Conservation (phyloP, 805 yeast species). For the Yarrowia keelungensis region DNA sequence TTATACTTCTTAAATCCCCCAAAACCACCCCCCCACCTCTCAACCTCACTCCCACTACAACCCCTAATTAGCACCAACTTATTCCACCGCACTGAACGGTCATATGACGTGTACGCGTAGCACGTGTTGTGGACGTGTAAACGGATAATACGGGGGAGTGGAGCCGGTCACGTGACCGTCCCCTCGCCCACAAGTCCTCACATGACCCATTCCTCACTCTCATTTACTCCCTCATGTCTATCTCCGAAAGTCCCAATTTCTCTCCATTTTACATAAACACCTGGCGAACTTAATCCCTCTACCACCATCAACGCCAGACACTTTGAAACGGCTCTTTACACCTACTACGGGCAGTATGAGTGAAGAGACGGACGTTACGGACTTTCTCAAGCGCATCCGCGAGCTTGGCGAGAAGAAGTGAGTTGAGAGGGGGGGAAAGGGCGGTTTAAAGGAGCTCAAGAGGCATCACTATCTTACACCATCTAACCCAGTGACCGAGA, state of each 20-base stretch:
- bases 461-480: no score
- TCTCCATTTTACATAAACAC: neutral
- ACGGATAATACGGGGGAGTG: no score
- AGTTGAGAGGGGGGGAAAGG: conserved; percentile 34
- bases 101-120: conserved; percentile 15
- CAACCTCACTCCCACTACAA: no score
- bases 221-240: neutral
- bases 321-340: neutral
- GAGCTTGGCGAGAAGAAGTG: conserved; percentile 48
- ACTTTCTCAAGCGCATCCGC: conserved; percentile 46
- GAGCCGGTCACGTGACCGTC: neutral
- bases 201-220: neutral
- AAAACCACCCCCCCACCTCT: no score
- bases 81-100: neutral
- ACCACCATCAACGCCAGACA: neutral
- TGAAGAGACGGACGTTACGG: conserved; percentile 45
- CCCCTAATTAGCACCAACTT: neutral
- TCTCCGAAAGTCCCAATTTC: conserved; percentile 24
- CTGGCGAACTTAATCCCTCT: conserved; percentile 38
- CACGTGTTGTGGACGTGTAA: conserved; percentile 6
- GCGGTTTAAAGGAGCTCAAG: no score
- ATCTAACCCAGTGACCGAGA: conserved; percentile 44
- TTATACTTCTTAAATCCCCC: no score
- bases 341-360: conserved; percentile 27
- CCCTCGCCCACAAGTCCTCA: neutral